These are phyloP conservation scores for Paecilomyces sp. DNA, from an alignment of 2,329 filamentous ascomycete genomes.

Conservation along the genomic window DNA sequence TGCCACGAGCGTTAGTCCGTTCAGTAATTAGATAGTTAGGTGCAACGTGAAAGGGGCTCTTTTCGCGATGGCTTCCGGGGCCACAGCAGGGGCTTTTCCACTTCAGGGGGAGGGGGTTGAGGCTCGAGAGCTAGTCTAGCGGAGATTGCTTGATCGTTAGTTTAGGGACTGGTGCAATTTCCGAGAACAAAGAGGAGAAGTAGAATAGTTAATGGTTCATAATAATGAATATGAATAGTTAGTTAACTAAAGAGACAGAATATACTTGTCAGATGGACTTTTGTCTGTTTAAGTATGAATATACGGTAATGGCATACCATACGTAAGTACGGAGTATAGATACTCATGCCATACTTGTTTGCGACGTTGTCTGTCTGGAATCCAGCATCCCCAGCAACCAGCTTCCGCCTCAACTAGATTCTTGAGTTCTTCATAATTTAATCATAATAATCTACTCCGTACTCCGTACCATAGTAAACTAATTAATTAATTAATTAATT, in stretches of 20 bases:
- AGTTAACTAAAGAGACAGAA: too few species aligned
- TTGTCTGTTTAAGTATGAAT: too few species aligned
- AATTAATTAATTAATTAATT: too few species aligned
- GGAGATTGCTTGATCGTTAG: not conserved
- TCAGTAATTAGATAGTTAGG: too few species aligned
- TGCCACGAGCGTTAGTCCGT: not conserved
- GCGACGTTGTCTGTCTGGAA: not conserved
- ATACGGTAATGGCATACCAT: too few species aligned
- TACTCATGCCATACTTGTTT: not conserved
- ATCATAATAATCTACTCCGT: too few species aligned
- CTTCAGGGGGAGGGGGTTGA: not conserved
- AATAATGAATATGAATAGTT: too few species aligned
- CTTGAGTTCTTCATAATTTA: too few species aligned
- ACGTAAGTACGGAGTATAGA: too few species aligned
- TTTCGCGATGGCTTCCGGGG: not conserved
- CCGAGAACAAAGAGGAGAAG: not conserved
- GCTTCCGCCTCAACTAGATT: not conserved
- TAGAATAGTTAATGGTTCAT: too few species aligned
- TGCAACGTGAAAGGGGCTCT: not conserved
- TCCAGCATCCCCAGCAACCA: not conserved
- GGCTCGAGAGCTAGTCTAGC: not conserved
- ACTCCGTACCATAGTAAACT: too few species aligned
- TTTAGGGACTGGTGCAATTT: not conserved
- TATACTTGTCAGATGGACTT: too few species aligned
- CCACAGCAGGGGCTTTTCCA: not conserved